Conservation (phyloP, 2,329 filamentous ascomycete species). For the Basipetospora sp. region DNA sequence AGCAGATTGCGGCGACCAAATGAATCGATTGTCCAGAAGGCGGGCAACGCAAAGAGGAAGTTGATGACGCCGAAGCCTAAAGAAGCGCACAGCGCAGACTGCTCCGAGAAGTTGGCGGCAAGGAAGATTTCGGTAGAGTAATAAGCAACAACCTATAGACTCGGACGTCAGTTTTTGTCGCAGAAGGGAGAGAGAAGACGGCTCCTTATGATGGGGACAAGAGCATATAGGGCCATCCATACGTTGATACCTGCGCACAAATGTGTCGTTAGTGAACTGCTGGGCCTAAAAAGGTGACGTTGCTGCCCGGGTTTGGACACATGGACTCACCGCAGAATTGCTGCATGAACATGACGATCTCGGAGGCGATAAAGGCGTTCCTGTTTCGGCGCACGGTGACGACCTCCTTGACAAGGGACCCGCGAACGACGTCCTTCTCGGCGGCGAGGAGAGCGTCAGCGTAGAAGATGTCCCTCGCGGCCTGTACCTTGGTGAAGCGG, state of each 20-base stretch:
- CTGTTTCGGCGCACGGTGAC: slow-evolving; percentile 23
- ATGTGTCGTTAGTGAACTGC: too few species aligned
- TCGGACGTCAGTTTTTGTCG: too few species aligned
- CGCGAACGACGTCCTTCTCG: slow-evolving; percentile 14
- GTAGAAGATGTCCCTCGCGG: slow-evolving; percentile 36
- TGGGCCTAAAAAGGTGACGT: too few species aligned
- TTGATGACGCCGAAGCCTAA: slow-evolving; percentile 44
- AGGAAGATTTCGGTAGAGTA: slow-evolving; percentile 32
- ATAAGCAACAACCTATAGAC: slow-evolving; percentile 35
- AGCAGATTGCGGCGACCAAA: slow-evolving; percentile 41
- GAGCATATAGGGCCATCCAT: neutral
- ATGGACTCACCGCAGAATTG: slow-evolving; percentile 27
- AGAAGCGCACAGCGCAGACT: slow-evolving; percentile 34
- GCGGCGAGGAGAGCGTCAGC: slow-evolving; percentile 25
- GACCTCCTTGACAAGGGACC: slow-evolving; percentile 21
- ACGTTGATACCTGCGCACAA: slow-evolving; percentile 4
- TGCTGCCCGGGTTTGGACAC: too few species aligned
- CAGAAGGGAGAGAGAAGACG: too few species aligned
- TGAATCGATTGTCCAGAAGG: slow-evolving; percentile 44
- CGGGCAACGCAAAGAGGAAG: slow-evolving; percentile 43
- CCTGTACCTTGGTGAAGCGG: slow-evolving; percentile 32
- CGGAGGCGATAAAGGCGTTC: slow-evolving; percentile 21
- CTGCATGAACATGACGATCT: slow-evolving; percentile 30
- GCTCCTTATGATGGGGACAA: too few species aligned
- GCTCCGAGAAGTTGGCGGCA: slow-evolving; percentile 25